Percentiles rank a stretch among this genome's conserved stretches.
Conservation (phyloP, 306 rosid genomes). For the Neltuma alba region DNA sequence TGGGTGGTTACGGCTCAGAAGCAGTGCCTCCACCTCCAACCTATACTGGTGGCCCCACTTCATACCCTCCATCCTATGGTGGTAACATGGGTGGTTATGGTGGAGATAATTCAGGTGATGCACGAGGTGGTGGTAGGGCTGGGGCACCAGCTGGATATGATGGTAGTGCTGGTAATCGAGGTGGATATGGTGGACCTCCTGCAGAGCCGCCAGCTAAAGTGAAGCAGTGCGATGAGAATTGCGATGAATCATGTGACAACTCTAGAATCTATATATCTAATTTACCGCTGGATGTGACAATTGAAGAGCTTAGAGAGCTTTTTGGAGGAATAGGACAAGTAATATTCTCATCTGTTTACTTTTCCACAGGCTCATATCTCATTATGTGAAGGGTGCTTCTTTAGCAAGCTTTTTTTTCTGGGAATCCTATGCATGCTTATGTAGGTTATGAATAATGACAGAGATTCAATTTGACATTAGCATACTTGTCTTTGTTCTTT, state of each 20-base stretch:
- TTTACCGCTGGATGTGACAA: slow-evolving; percentile 87
- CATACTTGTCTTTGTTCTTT: neutral
- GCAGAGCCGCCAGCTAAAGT: slow-evolving; percentile 63
- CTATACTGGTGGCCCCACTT: slow-evolving; percentile 74
- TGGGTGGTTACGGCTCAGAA: slow-evolving; percentile 65
- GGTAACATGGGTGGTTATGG: slow-evolving; percentile 71
- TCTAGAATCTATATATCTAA: slow-evolving; percentile 95
- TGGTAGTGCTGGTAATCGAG: slow-evolving; percentile 62
- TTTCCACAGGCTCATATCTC: slow-evolving; percentile 22
- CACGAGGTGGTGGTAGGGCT: slow-evolving; percentile 59
- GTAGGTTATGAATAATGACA: neutral
- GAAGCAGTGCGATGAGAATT: slow-evolving; percentile 91
- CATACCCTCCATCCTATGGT: slow-evolving; percentile 90
- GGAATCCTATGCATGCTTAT: neutral
- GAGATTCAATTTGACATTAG: neutral
- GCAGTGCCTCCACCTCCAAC: slow-evolving; percentile 93
- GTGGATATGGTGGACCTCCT: slow-evolving; percentile 67
- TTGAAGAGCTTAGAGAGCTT: slow-evolving; percentile 79
- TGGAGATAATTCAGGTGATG: slow-evolving; percentile 56
- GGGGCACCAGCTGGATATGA: slow-evolving; percentile 62
- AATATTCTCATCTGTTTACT: slow-evolving; percentile 47
- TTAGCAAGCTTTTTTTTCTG: neutral
- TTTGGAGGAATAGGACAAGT: slow-evolving; percentile 99
- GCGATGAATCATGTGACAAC: slow-evolving; percentile 87
- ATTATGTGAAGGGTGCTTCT: neutral